Evolutionary conservation across 257 asterid genomes (phyloP).

Genomic region (Parsonsia alboflavescens): DNA sequence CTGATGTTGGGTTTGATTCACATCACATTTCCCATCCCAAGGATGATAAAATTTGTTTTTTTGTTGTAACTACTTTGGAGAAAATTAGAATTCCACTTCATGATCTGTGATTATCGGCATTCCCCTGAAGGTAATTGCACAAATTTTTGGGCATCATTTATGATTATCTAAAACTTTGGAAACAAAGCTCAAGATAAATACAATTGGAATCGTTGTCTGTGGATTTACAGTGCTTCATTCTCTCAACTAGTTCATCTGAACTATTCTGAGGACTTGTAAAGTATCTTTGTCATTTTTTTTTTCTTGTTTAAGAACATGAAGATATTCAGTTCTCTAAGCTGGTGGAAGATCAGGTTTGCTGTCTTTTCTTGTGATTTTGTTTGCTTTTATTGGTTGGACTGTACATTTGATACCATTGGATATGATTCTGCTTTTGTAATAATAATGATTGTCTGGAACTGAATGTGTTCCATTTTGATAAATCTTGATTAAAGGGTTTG

Average conservation of each 20-base stretch:
- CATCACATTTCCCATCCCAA: too few relatives aligned
- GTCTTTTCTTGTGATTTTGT: not conserved
- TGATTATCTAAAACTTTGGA: not conserved
- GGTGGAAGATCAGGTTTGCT: not conserved
- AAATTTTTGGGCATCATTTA: not conserved
- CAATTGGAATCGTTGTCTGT: not conserved
- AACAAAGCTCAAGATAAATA: not conserved
- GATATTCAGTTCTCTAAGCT: not conserved
- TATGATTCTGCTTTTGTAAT: not conserved
- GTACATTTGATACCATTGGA: not conserved
- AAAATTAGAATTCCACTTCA: not conserved
- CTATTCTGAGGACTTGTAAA: not conserved
- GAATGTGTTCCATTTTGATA: too few relatives aligned
- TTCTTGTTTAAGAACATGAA: not conserved
- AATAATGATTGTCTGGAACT: too few relatives aligned
- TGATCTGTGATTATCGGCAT: not conserved
- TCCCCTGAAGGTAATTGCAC: not conserved
- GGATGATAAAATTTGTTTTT: too few relatives aligned
- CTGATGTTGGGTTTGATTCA: too few relatives aligned
- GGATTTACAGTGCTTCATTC: not conserved
- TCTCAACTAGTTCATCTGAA: not conserved
- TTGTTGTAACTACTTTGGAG: too few relatives aligned
- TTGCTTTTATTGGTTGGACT: not conserved
- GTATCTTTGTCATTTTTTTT: not conserved
- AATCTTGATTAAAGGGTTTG: too few relatives aligned